These are phyloP conservation scores for Echeveria elegans DNA, from an alignment of 164 flowering plant species.

Conservation along the genomic window DNA sequence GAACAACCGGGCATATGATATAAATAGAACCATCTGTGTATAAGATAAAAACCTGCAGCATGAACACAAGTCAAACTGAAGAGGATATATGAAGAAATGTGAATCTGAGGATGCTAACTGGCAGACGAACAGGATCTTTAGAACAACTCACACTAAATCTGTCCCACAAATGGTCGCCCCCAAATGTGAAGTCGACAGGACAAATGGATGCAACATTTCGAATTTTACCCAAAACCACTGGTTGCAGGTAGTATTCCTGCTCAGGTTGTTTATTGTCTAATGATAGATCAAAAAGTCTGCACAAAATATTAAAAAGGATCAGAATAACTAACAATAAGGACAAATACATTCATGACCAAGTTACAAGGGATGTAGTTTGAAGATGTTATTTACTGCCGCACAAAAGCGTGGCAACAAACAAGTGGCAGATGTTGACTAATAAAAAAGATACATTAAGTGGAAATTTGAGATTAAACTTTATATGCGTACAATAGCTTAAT, in stretches of 20 bases:
- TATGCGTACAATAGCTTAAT: no score
- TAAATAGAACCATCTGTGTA: constrained; percentile 81
- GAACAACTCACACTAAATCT: constrained; percentile 63
- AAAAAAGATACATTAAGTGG: no score
- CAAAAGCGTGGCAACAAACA: neutral
- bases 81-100: neutral
- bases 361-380: neutral
- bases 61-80: neutral
- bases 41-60: constrained; percentile 63
- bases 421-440: neutral
- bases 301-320: constrained; percentile 7
- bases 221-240: constrained; percentile 50
- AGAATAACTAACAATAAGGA: neutral
- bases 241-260: constrained; percentile 87
- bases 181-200: constrained; percentile 80
- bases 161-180: constrained; percentile 90
- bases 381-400: neutral
- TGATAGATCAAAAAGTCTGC: constrained; percentile 76
- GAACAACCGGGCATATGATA: constrained; percentile 87
- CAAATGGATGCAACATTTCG: constrained; percentile 59
- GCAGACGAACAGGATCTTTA: neutral
- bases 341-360: neutral
- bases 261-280: constrained; percentile 53
- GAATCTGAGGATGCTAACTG: neutral
- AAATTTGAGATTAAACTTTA: neutral